Percentiles rank a stretch among this genome's conserved stretches.
Conservation (phyloP, 1,139 yeast genomes). For the Debaryomyces sp. region DNA sequence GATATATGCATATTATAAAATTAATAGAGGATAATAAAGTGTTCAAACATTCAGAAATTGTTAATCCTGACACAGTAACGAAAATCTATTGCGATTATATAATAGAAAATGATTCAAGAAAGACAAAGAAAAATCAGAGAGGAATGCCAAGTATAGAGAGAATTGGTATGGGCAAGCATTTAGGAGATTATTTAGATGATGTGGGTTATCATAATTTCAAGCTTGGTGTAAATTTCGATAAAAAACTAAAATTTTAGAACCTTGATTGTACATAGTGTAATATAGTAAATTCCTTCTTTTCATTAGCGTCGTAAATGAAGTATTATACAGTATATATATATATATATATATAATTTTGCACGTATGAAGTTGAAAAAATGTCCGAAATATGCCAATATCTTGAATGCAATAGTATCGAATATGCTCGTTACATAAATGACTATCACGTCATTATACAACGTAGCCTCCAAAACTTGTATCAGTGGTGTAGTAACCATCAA, state of each 20-base stretch:
- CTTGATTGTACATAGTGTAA: neutral
- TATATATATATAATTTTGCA: neutral
- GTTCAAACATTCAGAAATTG: conserved; percentile 40
- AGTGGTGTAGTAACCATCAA: conserved; percentile 43
- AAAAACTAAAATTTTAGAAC: conserved; percentile 21
- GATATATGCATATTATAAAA: conserved; percentile 19
- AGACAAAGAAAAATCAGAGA: conserved; percentile 11
- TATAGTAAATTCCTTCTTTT: neutral
- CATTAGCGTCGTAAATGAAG: conserved; percentile 1
- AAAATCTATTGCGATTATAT: conserved; percentile 10
- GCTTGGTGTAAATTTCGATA: conserved; percentile 34
- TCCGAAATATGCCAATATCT: neutral
- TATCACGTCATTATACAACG: conserved; percentile 24
- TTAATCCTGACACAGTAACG: conserved; percentile 15
- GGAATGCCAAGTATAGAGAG: conserved; percentile 32
- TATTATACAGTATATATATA: conserved; percentile 3
- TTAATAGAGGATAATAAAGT: conserved; percentile 23
- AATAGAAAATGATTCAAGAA: neutral
- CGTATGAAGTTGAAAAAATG: neutral
- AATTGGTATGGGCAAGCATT: conserved; percentile 31
- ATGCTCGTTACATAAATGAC: neutral
- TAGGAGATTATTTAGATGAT: conserved; percentile 35
- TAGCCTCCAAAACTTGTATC: conserved; percentile 42
- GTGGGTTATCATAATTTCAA: conserved; percentile 24
- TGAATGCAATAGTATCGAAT: neutral